Evolutionary conservation across 2,329 filamentous ascomycete species (phyloP), one percentile per base, ranked within the genome.

Genomic region (Xylariales sp.): DNA sequence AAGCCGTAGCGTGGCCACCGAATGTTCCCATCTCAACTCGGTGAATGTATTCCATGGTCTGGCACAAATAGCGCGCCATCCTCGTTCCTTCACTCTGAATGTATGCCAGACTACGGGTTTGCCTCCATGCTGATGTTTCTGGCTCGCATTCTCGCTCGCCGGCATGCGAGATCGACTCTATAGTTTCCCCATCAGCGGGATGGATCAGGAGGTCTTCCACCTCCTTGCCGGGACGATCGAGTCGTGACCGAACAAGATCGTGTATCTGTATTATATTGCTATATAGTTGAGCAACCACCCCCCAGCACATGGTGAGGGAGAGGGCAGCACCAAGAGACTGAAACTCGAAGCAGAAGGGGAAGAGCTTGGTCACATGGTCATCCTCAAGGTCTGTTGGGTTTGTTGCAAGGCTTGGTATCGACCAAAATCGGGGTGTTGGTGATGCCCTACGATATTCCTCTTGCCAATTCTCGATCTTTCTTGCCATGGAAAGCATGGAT

Each of bases 251-350:
- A 10, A 45, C 40, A 24, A 48, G 36, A 21, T 42, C 38, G 19
- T 43, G 29, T 24, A 48, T 46, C 24, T 48, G 46, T 12, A 48
- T 46, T n/a, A 48, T 36, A 25, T 44, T 41, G 41, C 46, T 48
- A 31, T 42, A 44, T 20, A 48, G 29, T 23, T 48, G 46, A 27
- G 44, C 21, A 33, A 13, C 20, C 31, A 46, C 38, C 13, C 38
- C 25, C 46, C 46, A 48, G 42, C 44, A 45, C 40, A 45, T 45
- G 20, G 40, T 29, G 20, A 45, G 16, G 30, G 44, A 19, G 6
- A 40, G 34, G 16, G 40, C 46, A 19, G 42, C 42, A 24, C 29
- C 29, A 24, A 43, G 38, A 1, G 42, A 43, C 30, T 48, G 44
- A n/a, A 48, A 48, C 36, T 46, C 44, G 19, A 45, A 47, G 33